Percentiles rank a stretch among this genome's conserved stretches.
Conservation (phyloP, 148 eudicot genomes). For the Amaranthus cruentus region DNA sequence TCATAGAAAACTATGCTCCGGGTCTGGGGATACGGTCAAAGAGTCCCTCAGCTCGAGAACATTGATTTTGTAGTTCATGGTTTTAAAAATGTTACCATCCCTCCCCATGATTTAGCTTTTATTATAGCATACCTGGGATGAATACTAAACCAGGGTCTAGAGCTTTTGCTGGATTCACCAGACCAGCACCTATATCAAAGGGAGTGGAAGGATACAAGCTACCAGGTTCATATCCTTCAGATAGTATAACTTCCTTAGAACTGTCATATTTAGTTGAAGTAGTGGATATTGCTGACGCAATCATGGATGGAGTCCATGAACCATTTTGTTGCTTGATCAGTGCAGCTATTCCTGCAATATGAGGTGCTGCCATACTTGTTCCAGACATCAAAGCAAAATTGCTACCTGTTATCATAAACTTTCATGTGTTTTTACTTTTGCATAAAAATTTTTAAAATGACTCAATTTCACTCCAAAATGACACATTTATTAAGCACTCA, state of each 20-base stretch:
- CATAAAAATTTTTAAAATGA: too few species aligned
- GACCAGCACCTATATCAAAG: slow-evolving; percentile 79
- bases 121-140: slow-evolving; percentile 40
- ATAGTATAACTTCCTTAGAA: slow-evolving; percentile 56
- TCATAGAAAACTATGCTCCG: too few species aligned
- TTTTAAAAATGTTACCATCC: background rate
- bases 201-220: slow-evolving; percentile 58
- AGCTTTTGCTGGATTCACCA: slow-evolving; percentile 57
- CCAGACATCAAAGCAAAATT: slow-evolving; percentile 73
- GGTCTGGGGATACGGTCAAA: too few species aligned
- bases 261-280: slow-evolving; percentile 61
- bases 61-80: background rate
- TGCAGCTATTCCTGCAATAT: slow-evolving; percentile 89
- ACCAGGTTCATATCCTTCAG: slow-evolving; percentile 52
- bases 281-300: slow-evolving; percentile 85
- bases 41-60: too few species aligned
- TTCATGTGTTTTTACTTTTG: background rate
- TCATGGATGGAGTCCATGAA: slow-evolving; percentile 78
- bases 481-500: too few species aligned
- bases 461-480: too few species aligned
- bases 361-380: slow-evolving; percentile 96
- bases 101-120: background rate
- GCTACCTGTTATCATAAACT: slow-evolving; percentile 36
- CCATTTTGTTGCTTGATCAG: slow-evolving; percentile 71
- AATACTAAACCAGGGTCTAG: slow-evolving; percentile 74